Conservation (phyloP, 192 early-diverging fungal genomes). For the Fimicolochytrium jonesii region DNA sequence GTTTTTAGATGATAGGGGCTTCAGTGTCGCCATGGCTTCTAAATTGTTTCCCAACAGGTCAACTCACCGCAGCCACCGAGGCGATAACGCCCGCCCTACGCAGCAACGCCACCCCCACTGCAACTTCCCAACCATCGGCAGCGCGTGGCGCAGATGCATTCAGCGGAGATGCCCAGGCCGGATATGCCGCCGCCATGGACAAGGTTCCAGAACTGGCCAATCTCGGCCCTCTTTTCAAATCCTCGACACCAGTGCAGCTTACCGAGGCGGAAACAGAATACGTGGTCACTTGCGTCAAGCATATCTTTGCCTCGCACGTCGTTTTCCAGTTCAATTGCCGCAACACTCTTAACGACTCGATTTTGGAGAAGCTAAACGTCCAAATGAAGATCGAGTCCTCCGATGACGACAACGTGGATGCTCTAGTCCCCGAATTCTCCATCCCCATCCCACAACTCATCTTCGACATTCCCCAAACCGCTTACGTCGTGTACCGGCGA, state of each 20-base stretch:
- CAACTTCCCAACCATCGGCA: background rate
- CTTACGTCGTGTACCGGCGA: slow-evolving; percentile 85
- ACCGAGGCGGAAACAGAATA: slow-evolving; percentile 97
- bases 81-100: slow-evolving; percentile 5
- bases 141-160: slow-evolving; percentile 2
- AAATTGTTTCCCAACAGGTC: too few relatives aligned
- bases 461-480: slow-evolving; percentile 69
- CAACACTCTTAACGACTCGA: slow-evolving; percentile 91
- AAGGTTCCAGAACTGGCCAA: slow-evolving; percentile 77
- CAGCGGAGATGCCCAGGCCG: slow-evolving; percentile 57
- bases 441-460: slow-evolving; percentile 72
- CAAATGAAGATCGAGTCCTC: slow-evolving; percentile 70
- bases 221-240: slow-evolving; percentile 85
- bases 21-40: too few relatives aligned
- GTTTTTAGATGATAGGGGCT: too few relatives aligned
- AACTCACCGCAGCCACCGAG: background rate
- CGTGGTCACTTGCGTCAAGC: slow-evolving; percentile 86
- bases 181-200: slow-evolving; percentile 73
- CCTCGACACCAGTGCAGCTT: slow-evolving; percentile 67
- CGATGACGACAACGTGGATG: slow-evolving; percentile 55
- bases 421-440: slow-evolving; percentile 58
- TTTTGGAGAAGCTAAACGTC: slow-evolving; percentile 87
- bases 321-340: slow-evolving; percentile 95
- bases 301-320: slow-evolving; percentile 83
- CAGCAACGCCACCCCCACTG: slow-evolving; percentile 1